Base-by-base conservation (phyloP, 352 stramenopile genomes). In the Pythium scleroteichum region DNA sequence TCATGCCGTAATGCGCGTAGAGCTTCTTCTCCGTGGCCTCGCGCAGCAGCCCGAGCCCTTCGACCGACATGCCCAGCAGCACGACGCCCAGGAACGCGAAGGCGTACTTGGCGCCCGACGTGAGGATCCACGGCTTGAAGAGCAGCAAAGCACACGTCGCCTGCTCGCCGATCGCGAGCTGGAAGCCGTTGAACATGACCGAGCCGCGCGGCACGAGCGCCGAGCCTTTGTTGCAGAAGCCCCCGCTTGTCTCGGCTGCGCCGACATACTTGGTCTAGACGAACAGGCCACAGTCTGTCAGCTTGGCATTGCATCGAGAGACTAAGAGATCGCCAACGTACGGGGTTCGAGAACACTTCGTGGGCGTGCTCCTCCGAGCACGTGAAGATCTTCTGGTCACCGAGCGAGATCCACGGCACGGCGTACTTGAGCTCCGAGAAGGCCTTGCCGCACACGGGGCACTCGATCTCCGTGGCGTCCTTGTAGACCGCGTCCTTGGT, bases 161-260 rank as follows among this genome's bases (percentile, higher is more conserved):
- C 65, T 87, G 72, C 35, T 73, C 65, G 24, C 79, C 80, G 49
- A 88, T 84, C 16, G 79, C 82, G 56, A 75, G 78, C 64, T 89
- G 79, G 65, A 94, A 94, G 35, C 84, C 84, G 52, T 90, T 89
- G 53, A 92, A 90, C 84, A 93, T 93, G 42, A 88, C 79, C 4
- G 47, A 40, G 4, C 80, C 83, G 22, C 73, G 71, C 27, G 76
- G 75, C 44, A 55, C 54, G 42, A 68, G 59, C 4, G 66, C 54
- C 8, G 75, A 71, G 41, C 77, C 78, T 23, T 63, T 65, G 53
- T 87, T 72, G 61, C 79, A 88, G 46, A 89, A 88, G 4, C 72
- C 75, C 3, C 50, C 50, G 50, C 3, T 39, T 8, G 27, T 64
- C 35, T 70, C 46, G 10, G 45, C 24, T 6, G 53, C 23, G 9